A percentile compares a stretch with the other conserved stretches of the same genome.
phyloP scores from a whole-genome alignment of 139 green algal species.

The Chlorella sp. region DNA sequence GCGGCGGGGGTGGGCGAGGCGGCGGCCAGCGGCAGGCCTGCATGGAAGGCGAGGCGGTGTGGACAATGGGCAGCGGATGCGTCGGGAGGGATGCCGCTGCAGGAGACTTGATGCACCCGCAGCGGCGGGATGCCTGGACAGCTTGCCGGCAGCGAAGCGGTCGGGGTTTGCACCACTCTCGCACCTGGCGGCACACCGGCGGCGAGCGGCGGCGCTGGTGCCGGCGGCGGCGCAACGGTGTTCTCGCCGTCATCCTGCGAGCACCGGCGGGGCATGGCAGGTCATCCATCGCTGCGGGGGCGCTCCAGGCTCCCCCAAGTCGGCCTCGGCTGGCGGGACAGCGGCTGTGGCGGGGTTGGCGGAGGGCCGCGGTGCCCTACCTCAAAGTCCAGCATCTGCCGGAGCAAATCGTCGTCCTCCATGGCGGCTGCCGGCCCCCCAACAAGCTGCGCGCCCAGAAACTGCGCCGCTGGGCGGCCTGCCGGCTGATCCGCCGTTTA shows the following conservation, averaged over 20 bases:
- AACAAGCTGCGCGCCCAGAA: no score
- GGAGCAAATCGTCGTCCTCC: slow-evolving; percentile 25
- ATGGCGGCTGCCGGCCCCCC: slow-evolving; percentile 9
- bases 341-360: neutral
- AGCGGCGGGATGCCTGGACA: neutral
- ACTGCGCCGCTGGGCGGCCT: no score
- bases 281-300: neutral
- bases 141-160: neutral
- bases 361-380: no score
- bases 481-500: no score
- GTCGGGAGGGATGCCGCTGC: neutral
- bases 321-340: neutral
- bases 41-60: neutral
- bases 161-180: no score
- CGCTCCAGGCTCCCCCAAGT: neutral
- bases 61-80: neutral
- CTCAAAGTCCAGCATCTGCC: slow-evolving; percentile 24
- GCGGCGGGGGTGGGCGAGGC: neutral
- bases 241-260: neutral
- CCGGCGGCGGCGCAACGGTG: neutral
- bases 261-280: neutral
- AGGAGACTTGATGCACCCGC: neutral
- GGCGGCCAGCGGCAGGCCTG: neutral
- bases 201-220: neutral
- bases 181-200: neutral